phyloP scores from a whole-genome alignment of 2,329 filamentous ascomycete genomes.

The Rhynchosporium graminicola region DNA sequence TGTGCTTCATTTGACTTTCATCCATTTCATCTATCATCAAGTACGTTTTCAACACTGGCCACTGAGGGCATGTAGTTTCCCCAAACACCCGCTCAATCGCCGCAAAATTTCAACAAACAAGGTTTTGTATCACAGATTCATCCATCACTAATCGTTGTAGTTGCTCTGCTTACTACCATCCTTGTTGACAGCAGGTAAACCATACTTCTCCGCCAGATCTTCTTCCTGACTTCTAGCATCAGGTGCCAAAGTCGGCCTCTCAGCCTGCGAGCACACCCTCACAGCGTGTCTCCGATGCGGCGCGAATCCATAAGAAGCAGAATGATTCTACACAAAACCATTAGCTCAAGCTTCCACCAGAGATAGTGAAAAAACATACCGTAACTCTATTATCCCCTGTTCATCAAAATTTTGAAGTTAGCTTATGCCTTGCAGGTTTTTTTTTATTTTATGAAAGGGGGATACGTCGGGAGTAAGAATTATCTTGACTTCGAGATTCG shows the following conservation, averaged over 20 bases:
- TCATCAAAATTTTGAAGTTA: no score
- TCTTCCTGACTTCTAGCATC: conserved; percentile 54
- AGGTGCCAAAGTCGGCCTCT: conserved; percentile 37
- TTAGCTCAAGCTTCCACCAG: conserved; percentile 12
- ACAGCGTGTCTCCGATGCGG: conserved; percentile 57
- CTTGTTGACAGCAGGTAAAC: conserved; percentile 54
- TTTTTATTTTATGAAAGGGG: no score
- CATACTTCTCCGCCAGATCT: conserved; percentile 49
- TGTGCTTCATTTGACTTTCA: background rate
- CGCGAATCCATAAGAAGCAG: conserved; percentile 57
- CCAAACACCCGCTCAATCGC: conserved; percentile 15
- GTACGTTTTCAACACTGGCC: background rate
- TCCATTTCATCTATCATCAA: conserved; percentile 13
- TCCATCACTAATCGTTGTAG: conserved; percentile 52
- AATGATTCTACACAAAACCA: conserved; percentile 47
- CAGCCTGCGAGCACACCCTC: conserved; percentile 40
- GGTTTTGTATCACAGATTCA: background rate
- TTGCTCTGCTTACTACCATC: conserved; percentile 56
- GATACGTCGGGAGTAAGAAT: no score
- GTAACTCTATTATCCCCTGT: conserved; percentile 57
- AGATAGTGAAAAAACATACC: conserved; percentile 30
- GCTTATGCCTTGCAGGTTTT: no score
- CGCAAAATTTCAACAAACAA: background rate
- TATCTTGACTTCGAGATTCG: no score
- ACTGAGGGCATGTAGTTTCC: background rate